These are phyloP conservation scores for Rhododendron ferrugineum DNA, from an alignment of 148 eudicot species.

Conservation along the genomic window DNA sequence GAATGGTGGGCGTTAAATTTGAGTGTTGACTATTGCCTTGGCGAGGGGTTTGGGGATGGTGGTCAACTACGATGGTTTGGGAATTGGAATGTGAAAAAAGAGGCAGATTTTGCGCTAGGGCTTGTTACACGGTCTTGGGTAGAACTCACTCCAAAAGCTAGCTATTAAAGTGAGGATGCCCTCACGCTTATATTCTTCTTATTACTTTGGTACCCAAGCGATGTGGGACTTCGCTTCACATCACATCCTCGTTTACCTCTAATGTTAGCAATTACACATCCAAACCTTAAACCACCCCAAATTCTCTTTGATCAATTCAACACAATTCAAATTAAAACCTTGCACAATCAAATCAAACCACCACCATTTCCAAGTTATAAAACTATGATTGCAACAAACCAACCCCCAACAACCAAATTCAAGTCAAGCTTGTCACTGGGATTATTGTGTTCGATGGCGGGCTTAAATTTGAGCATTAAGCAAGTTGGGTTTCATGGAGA, in stretches of 20 bases:
- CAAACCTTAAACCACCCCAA: not conserved
- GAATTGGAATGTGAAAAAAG: not conserved
- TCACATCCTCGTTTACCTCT: not conserved
- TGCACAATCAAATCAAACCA: not conserved
- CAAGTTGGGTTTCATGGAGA: not conserved
- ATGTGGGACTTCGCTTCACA: no score
- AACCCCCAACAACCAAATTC: not conserved
- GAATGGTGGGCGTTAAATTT: not conserved
- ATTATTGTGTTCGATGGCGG: not conserved
- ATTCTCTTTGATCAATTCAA: not conserved
- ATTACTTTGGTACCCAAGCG: no score
- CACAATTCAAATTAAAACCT: not conserved
- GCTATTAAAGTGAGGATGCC: no score
- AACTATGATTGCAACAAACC: not conserved
- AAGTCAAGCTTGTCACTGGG: not conserved
- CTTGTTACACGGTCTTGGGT: no score
- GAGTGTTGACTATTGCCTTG: not conserved
- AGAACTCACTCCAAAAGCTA: no score
- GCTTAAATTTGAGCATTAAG: not conserved
- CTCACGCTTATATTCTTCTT: no score
- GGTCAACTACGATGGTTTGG: not conserved
- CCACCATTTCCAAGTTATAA: not conserved
- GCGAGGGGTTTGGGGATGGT: not conserved
- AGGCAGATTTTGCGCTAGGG: not conserved
- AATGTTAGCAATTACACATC: not conserved